Evolutionary conservation across 257 asterid genomes (phyloP), one percentile per base, ranked within the genome.

Genomic region (Solanum paucissectum): DNA sequence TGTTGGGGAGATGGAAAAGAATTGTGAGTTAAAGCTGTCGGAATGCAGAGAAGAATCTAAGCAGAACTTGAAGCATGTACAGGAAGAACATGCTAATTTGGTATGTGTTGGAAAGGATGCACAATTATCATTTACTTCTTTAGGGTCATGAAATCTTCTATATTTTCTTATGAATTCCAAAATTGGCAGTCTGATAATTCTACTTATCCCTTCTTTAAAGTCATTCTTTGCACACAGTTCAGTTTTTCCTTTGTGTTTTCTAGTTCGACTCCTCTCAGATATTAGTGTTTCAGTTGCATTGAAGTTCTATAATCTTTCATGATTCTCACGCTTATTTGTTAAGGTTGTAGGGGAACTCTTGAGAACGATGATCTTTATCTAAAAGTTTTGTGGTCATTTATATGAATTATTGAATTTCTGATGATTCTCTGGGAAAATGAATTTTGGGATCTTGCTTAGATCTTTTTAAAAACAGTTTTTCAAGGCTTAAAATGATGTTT

Each of bases 51-150:
- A 94, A 92, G 98, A 95, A 90, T 94, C 96, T 71, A 88, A 86
- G 86, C 93, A 94, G 91, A 87, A 92, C 86, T 87, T 96, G 94
- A 58, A 92, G 89, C 92, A 88, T 89, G 90, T 95, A 88, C 94
- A 94, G 91, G 98, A 95, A 87, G 98, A 97, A 92, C 95, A 96
- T 91, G 96, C 95, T 91, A 91, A 92, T 83, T 46, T 89, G 94
- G 99, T 97, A 95, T 86, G 96, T 86, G 71, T 23, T 20, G 83
- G 87, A 86, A 85, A 76, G 82, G 46, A 34, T 71, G 87, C 55
- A 27, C 46, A 21, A 21, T 71, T 69, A 71, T 21, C 6, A 7
- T 71, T 49, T 72, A 12, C 83, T 32, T 82, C 21, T 82, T 37
- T 82, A 82, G 86, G 69, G 29, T 82, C 86, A 82, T 82, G 69